Evolutionary conservation across 1,284 basidiomycete species (phyloP).

Genomic region (Coriolopsis trogii): DNA sequence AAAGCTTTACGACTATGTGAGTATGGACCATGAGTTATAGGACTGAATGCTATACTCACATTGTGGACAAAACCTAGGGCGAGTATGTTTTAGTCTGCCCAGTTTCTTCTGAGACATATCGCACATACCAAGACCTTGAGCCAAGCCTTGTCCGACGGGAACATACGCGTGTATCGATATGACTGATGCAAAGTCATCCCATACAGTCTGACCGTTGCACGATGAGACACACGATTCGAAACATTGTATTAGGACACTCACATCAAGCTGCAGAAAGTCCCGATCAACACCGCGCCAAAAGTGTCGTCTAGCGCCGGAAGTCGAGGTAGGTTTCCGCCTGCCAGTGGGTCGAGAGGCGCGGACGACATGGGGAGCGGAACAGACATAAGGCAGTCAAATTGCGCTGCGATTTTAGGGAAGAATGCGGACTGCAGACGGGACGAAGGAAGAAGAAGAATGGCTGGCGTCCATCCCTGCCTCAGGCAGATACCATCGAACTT

Average conservation of each 20-base stretch:
- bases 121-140: not conserved
- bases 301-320: not conserved
- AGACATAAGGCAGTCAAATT: not conserved
- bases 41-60: not conserved
- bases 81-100: not conserved
- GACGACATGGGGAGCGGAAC: not conserved
- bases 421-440: too few species aligned
- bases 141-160: not conserved
- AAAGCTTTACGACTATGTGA: not conserved
- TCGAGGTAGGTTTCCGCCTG: too few species aligned
- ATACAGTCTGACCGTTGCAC: not conserved
- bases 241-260: not conserved
- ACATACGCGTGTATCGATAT: constrained; percentile 4
- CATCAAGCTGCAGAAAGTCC: constrained; percentile 3
- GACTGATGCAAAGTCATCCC: constrained; percentile 5
- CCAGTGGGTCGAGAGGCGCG: too few species aligned
- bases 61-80: not conserved
- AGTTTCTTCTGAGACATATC: too few species aligned
- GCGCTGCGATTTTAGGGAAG: too few species aligned
- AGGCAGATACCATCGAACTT: too few species aligned
- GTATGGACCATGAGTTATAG: not conserved
- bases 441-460: too few species aligned
- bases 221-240: not conserved
- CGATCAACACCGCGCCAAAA: not conserved
- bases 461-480: too few species aligned